Base-by-base conservation (phyloP, 2,329 filamentous ascomycete species). In the Penicillium sp. region DNA sequence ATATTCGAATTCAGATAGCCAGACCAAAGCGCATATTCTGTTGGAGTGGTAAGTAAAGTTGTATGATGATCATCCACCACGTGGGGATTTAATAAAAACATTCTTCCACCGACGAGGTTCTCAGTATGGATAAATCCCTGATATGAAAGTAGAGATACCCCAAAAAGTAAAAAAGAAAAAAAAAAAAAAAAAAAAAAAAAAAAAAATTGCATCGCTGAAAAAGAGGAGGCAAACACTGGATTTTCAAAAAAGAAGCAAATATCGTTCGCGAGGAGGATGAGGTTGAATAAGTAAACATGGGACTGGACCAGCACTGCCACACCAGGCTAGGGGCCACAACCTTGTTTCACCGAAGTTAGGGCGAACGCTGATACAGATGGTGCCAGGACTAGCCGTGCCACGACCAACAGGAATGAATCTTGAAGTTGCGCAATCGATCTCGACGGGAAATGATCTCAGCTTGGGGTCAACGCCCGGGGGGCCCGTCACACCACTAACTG, bases 221-320 rank as follows among this genome's bases (percentile, higher is more conserved):
- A 28, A 5, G 10, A 28, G 5, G 13, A 33, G 31, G 31, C 16
- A 21, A 5, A 37, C 34, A 11, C 34, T 2, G 34, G 34, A 21
- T 11, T 21, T 19, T 26, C 24, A 21, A 21, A 9, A 21, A 45
- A 29, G 28, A 45, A 45, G 42, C 28, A 45, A 31, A 45, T 31
- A 31, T 16, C 14, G 26, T 19, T n/a, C 9, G 13, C 14, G 18
- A 21, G 11, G 28, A 45, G 16, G 24, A 45, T 6, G 24, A 45
- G n/a, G 42, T n/a, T 9, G 26, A 29, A 45, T 29, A 31, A 45
- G 42, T 31, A 45, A 45, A 45, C 10, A 45, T 45, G 42, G 26
- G 42, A 26, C 42, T 45, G 42, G 26, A 45, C 24, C n/a, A 14
- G 42, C 42, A 45, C 42, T 45, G 42, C 42, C 42, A 45, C 42